These are phyloP conservation scores for Populus hybrid DNA, from an alignment of 441 rosid genomes.

Conservation along the genomic window DNA sequence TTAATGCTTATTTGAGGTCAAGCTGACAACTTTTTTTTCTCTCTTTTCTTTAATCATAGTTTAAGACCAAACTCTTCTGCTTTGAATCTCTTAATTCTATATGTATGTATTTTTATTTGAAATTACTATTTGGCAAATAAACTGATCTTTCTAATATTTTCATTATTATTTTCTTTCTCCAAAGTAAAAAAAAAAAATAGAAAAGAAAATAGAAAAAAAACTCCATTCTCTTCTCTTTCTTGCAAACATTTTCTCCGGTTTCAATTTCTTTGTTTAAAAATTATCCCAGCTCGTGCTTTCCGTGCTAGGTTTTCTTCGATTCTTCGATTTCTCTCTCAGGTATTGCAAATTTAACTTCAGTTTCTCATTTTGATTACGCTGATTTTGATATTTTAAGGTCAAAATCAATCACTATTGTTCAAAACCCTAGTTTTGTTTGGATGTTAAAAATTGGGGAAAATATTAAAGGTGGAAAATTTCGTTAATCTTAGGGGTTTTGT, in stretches of 20 bases:
- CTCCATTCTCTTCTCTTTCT: conserved; percentile 15
- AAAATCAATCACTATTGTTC: conserved; percentile 19
- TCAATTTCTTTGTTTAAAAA: conserved; percentile 23
- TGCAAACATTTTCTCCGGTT: conserved; percentile 29
- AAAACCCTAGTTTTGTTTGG: conserved; percentile 52
- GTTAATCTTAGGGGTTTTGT: conserved; percentile 14
- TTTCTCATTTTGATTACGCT: conserved; percentile 3
- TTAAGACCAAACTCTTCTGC: no score
- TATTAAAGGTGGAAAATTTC: not conserved
- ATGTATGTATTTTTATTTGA: no score
- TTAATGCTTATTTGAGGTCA: conserved; percentile 13
- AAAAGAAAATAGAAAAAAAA: conserved; percentile 1
- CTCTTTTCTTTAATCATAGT: no score
- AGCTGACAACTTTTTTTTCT: no score
- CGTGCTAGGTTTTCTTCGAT: conserved; percentile 7
- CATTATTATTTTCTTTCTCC: conserved; percentile 24
- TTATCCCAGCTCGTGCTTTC: not conserved
- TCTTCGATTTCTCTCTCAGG: conserved; percentile 25
- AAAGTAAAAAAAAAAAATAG: conserved; percentile 31
- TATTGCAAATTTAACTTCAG: conserved; percentile 9
- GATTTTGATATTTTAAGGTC: not conserved
- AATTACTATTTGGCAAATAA: not conserved
- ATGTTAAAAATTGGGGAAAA: no score
- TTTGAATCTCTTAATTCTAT: conserved; percentile 8
- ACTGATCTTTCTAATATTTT: not conserved